Percentiles rank a stretch among this genome's conserved stretches.
phyloP scores from a whole-genome alignment of 257 asterid genomes.

The Leonotis leonurus region DNA sequence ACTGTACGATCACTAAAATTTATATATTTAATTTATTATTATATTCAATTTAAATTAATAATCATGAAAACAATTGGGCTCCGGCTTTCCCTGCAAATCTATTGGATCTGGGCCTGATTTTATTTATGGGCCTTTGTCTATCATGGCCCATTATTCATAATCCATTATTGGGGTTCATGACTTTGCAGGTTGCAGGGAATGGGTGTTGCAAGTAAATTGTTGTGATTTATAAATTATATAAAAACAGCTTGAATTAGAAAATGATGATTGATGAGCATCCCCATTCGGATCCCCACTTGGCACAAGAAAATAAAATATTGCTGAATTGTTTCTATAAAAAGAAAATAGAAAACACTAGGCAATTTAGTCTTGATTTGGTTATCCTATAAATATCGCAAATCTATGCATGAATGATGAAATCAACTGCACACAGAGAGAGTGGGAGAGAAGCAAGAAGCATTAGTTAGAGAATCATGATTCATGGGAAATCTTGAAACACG shows the following conservation, averaged over 20 bases:
- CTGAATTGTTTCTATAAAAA: neutral
- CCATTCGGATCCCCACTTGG: neutral
- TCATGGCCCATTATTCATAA: too few species aligned
- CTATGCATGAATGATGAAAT: neutral
- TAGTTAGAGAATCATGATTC: slow-evolving; percentile 69
- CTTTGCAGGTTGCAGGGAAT: too few species aligned
- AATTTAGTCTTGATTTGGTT: neutral
- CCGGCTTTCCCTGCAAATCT: too few species aligned
- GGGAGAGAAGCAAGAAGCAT: slow-evolving; percentile 43
- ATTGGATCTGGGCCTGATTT: too few species aligned
- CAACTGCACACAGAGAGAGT: neutral
- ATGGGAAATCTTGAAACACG: slow-evolving; percentile 54
- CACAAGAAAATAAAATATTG: neutral
- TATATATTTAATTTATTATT: too few species aligned
- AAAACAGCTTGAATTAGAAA: too few species aligned
- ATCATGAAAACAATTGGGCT: too few species aligned
- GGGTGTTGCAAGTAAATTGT: too few species aligned
- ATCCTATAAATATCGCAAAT: neutral
- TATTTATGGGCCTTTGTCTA: too few species aligned
- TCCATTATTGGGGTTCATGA: too few species aligned
- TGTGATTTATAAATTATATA: too few species aligned
- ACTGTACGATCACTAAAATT: neutral
- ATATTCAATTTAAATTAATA: too few species aligned
- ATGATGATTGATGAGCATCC: neutral
- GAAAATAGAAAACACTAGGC: neutral